Conservation (phyloP, 306 rosid genomes). For the Rosa rugosa region DNA sequence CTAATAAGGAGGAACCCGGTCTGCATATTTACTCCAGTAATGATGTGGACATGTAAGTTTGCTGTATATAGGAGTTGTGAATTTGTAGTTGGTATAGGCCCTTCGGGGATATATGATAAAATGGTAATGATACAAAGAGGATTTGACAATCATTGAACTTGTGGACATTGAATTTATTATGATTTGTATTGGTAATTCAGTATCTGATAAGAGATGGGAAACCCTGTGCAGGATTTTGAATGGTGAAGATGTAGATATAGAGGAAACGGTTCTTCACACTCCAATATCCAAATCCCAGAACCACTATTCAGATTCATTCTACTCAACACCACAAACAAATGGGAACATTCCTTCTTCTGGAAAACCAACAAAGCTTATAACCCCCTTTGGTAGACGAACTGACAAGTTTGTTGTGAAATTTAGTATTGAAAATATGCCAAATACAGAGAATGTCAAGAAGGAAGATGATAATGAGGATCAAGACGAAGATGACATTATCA, state of each 20-base stretch:
- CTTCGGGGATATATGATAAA: too few relatives aligned
- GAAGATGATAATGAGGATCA: constrained; percentile 41
- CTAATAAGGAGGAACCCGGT: constrained; percentile 59
- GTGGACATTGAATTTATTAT: not conserved
- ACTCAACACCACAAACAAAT: constrained; percentile 53
- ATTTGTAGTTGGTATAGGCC: not conserved
- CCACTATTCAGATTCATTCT: constrained; percentile 41
- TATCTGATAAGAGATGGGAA: constrained; percentile 9
- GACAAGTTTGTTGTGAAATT: constrained; percentile 65
- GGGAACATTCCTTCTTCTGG: constrained; percentile 59
- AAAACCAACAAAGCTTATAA: constrained; percentile 51
- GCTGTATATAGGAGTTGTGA: constrained; percentile 7
- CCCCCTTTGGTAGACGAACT: constrained; percentile 76
- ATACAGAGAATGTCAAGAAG: constrained; percentile 37
- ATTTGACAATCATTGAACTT: not conserved
- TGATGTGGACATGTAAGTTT: constrained; percentile 80
- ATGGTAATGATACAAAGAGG: not conserved
- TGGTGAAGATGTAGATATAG: constrained; percentile 46
- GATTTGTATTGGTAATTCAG: not conserved
- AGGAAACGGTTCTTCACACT: constrained; percentile 55
- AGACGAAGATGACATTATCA: constrained; percentile 64
- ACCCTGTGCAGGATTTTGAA: constrained; percentile 58
- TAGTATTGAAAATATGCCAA: constrained; percentile 46
- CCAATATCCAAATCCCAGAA: constrained; percentile 48
- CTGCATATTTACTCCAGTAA: constrained; percentile 74